Percentiles rank a stretch among this genome's conserved stretches.
These are phyloP conservation scores for Calonectria henricotiae DNA, from an alignment of 2,329 filamentous ascomycete genomes.

Conservation along the genomic window DNA sequence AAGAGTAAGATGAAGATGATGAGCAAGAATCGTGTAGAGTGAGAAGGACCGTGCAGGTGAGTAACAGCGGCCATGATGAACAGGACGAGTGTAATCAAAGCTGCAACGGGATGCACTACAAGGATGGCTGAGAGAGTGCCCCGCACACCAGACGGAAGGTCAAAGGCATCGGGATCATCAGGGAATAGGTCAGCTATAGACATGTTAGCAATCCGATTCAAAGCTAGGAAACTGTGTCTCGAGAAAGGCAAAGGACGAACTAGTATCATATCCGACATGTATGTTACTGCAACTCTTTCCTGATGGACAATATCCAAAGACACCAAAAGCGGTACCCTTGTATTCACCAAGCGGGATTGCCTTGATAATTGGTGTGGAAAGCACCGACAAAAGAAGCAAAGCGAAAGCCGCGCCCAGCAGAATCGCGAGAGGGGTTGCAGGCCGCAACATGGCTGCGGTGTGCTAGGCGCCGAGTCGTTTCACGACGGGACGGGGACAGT, in stretches of 20 bases:
- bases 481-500: conserved; percentile 31
- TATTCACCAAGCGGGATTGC: conserved; percentile 87
- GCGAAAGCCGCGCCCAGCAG: conserved; percentile 89
- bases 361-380: conserved; percentile 93
- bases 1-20: conserved; percentile 89
- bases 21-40: conserved; percentile 91
- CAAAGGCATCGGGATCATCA: conserved; percentile 66
- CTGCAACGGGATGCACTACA: conserved; percentile 93
- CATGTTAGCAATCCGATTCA: conserved; percentile 38
- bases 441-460: conserved; percentile 81
- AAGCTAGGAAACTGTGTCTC: background rate
- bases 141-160: conserved; percentile 69
- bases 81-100: conserved; percentile 88
- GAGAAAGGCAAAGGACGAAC: conserved; percentile 67
- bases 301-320: conserved; percentile 88
- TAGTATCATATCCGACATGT: conserved; percentile 87
- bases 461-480: conserved; percentile 45
- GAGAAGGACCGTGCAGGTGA: conserved; percentile 89
- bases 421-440: conserved; percentile 91
- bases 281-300: conserved; percentile 77
- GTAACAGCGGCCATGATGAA: conserved; percentile 84
- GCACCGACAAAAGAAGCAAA: conserved; percentile 86
- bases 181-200: conserved; percentile 48
- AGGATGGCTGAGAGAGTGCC: conserved; percentile 87
- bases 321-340: conserved; percentile 86